These are phyloP conservation scores for Cenchrus fungigraminus DNA, from an alignment of 176 grass and related monocot species.

Conservation along the genomic window DNA sequence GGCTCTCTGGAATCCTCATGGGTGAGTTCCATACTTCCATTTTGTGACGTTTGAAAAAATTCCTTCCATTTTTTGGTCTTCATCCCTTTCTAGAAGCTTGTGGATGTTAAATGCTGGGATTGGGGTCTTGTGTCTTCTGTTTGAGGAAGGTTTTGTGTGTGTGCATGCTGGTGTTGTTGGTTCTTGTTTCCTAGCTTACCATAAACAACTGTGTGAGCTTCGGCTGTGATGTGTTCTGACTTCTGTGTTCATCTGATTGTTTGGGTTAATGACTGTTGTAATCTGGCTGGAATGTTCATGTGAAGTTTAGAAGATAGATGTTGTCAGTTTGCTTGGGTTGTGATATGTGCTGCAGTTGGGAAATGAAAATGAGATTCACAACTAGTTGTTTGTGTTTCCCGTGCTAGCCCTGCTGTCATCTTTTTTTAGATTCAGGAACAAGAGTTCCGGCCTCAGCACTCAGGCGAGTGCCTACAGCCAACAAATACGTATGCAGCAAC, in stretches of 20 bases:
- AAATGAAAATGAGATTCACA: slow-evolving; percentile 25
- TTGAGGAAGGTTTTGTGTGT: neutral
- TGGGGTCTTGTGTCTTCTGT: neutral
- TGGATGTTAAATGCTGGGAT: neutral
- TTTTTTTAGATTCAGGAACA: too few species aligned
- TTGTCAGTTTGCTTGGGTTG: slow-evolving; percentile 9
- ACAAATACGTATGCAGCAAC: too few species aligned
- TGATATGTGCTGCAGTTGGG: neutral
- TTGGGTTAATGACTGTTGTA: neutral
- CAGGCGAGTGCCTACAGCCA: too few species aligned
- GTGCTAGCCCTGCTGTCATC: neutral
- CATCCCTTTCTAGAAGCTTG: slow-evolving; percentile 14
- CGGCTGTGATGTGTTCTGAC: slow-evolving; percentile 1
- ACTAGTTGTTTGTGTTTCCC: neutral
- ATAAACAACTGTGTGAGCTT: neutral
- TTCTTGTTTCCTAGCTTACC: neutral
- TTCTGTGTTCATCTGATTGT: slow-evolving; percentile 21
- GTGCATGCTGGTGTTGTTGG: neutral
- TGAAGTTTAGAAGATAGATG: neutral
- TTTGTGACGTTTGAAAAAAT: neutral
- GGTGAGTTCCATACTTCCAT: slow-evolving; percentile 36
- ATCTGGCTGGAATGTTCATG: slow-evolving; percentile 9
- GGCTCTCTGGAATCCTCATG: slow-evolving; percentile 95
- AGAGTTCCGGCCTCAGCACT: too few species aligned
- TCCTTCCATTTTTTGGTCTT: slow-evolving; percentile 16